These are phyloP conservation scores for Gastroboletus turbinatus DNA, from an alignment of 1,284 basidiomycete genomes.

Conservation along the genomic window DNA sequence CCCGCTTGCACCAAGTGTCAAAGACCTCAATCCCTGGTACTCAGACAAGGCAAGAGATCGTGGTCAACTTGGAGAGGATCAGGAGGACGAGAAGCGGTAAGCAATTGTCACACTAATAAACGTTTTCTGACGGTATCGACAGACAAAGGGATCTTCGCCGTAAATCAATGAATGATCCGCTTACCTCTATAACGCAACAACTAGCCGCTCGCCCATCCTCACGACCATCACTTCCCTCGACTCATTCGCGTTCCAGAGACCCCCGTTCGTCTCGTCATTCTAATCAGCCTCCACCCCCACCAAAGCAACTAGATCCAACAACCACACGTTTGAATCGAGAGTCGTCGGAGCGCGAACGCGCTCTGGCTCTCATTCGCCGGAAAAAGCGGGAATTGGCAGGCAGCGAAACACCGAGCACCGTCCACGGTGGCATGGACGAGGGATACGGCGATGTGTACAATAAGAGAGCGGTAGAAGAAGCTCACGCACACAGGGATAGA, in stretches of 20 bases:
- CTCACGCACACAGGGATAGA: constrained; percentile 42
- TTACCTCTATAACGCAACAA: constrained; percentile 70
- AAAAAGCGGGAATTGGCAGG: constrained; percentile 62
- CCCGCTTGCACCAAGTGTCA: constrained; percentile 65
- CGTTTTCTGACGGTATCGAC: constrained; percentile 5
- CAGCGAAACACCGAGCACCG: constrained; percentile 68
- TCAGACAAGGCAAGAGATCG: constrained; percentile 40
- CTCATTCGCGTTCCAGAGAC: constrained; percentile 5
- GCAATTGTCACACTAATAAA: background rate
- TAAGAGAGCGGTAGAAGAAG: constrained; percentile 65
- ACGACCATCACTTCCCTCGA: constrained; percentile 7
- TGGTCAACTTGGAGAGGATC: constrained; percentile 31
- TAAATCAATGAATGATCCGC: constrained; percentile 66
- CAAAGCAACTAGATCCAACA: constrained; percentile 41
- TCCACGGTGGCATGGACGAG: constrained; percentile 49
- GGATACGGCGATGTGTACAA: constrained; percentile 75
- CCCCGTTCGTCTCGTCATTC: constrained; percentile 12
- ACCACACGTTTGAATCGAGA: constrained; percentile 65
- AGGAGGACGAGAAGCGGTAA: constrained; percentile 25
- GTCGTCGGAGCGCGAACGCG: constrained; percentile 69
- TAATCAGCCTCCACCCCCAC: constrained; percentile 14
- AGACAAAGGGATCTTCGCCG: constrained; percentile 62
- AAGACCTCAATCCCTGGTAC: constrained; percentile 81
- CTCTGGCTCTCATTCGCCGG: constrained; percentile 62
- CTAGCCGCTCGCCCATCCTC: constrained; percentile 42